These are phyloP conservation scores for Austropuccinia psidii DNA, from an alignment of 1,284 basidiomycete genomes.

Conservation along the genomic window DNA sequence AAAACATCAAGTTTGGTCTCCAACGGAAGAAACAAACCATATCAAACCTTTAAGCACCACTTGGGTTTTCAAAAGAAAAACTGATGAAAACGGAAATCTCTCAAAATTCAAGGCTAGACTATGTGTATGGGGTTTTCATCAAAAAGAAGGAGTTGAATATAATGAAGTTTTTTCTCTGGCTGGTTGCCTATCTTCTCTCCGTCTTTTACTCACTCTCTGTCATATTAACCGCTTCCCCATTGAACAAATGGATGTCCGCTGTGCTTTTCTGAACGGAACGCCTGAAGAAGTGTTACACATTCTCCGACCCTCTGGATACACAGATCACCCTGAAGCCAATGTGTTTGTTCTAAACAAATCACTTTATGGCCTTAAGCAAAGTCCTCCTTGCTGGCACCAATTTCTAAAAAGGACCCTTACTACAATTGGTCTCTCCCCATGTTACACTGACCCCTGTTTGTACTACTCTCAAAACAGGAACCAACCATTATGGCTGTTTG, in stretches of 20 bases:
- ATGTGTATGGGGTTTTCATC: slow-evolving; percentile 10
- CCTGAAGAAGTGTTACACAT: slow-evolving; percentile 46
- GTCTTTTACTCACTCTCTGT: not conserved
- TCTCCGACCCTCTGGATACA: slow-evolving; percentile 44
- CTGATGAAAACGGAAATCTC: not conserved
- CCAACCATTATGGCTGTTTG: not conserved
- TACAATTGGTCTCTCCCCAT: not conserved
- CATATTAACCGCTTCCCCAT: not conserved
- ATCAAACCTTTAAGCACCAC: not conserved
- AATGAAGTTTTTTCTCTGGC: slow-evolving; percentile 7
- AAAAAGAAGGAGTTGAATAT: slow-evolving; percentile 10
- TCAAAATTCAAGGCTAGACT: not conserved
- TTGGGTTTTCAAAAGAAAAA: not conserved
- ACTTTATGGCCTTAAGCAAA: not conserved
- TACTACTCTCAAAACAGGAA: not conserved
- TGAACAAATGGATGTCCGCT: slow-evolving; percentile 2
- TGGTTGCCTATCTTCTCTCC: not conserved
- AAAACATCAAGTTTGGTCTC: not conserved
- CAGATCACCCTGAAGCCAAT: not conserved
- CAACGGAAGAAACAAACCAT: not conserved
- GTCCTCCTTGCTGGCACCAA: not conserved
- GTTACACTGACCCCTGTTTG: not conserved
- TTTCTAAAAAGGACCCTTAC: not conserved
- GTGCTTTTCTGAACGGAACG: slow-evolving; percentile 1
- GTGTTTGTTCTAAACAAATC: not conserved